Base-by-base conservation (phyloP, 208 protist species). In the Leishmania tarentolae region DNA sequence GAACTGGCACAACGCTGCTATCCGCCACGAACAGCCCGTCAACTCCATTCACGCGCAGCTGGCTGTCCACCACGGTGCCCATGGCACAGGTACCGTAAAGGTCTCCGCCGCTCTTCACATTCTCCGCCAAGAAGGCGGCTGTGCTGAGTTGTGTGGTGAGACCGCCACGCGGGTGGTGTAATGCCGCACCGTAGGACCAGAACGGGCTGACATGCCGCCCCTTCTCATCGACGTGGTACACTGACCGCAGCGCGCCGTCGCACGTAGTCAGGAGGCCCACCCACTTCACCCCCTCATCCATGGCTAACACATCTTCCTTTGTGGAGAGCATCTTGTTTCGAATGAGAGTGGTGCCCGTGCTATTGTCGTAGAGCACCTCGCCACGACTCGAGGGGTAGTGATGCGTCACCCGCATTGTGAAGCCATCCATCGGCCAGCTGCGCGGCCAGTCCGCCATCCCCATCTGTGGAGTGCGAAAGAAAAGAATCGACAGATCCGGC, bases 241-340 rank as follows among this genome's bases (percentile, higher is more conserved):
- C 82, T 8, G 86, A 92, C 65, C 78, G 82, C 44, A 93, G 87
- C 0, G 75, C 76, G 73, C 66, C 63, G 46, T 89, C 78, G 61
- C 80, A 63, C 15, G 87, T 79, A 4, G 85, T 81, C 63, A 96
- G 87, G 42, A 92, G 83, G n/a, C 91, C 93, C 28, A 88, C 88
- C 90, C 89, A 95, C 78, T 92, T 88, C 40, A 95, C 75, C 37
- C 91, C 93, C 76, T 95, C 89, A 72, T 96, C 93, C 90, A 96
- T 93, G 61, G 81, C 75, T 44, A 86, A 57, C 63, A 94, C 88
- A 66, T 96, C 93, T 50, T 91, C 82, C 52, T 80, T 89, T 24
- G 82, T 82, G 8, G 84, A 78, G 37, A 94, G 80, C 71, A 96
- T 77, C n/a, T 85, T 77, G 57, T 86, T 93, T 35, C 79, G 81